These are phyloP conservation scores for Parasarocladium wereldwijsianum DNA, from an alignment of 2,329 filamentous ascomycete species.

Conservation along the genomic window DNA sequence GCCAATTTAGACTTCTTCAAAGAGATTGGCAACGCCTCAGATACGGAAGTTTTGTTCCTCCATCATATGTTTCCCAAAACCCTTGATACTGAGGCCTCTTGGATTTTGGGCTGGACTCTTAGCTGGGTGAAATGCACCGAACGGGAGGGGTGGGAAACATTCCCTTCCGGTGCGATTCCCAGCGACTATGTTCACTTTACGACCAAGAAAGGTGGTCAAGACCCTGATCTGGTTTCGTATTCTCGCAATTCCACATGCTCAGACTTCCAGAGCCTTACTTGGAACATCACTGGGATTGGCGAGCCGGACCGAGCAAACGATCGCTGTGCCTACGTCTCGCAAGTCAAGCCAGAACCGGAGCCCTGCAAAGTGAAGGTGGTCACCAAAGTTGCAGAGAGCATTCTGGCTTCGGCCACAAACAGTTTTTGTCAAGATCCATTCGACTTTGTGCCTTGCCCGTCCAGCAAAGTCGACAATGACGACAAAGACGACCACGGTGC, in stretches of 20 bases:
- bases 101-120: background rate
- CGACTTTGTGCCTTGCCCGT: too few species aligned
- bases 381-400: constrained; percentile 22
- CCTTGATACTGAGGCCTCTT: constrained; percentile 1
- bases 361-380: constrained; percentile 21
- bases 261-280: constrained; percentile 1
- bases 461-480: too few species aligned
- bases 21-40: constrained; percentile 2
- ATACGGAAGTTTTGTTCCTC: constrained; percentile 2
- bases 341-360: constrained; percentile 1
- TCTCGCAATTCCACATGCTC: constrained; percentile 1
- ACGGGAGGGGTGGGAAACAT: constrained; percentile 1
- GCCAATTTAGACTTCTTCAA: background rate
- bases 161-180: background rate
- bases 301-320: background rate
- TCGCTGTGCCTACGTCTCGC: constrained; percentile 2
- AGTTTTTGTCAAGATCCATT: constrained; percentile 3
- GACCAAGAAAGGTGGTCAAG: constrained; percentile 2
- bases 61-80: constrained; percentile 1
- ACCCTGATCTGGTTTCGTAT: constrained; percentile 2
- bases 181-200: background rate
- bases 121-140: constrained; percentile 1
- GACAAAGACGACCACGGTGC: constrained; percentile 1
- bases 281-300: constrained; percentile 3
- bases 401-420: constrained; percentile 3